Evolutionary conservation across 331 rosid species (phyloP).

Genomic region (Phaseolus coccineus): DNA sequence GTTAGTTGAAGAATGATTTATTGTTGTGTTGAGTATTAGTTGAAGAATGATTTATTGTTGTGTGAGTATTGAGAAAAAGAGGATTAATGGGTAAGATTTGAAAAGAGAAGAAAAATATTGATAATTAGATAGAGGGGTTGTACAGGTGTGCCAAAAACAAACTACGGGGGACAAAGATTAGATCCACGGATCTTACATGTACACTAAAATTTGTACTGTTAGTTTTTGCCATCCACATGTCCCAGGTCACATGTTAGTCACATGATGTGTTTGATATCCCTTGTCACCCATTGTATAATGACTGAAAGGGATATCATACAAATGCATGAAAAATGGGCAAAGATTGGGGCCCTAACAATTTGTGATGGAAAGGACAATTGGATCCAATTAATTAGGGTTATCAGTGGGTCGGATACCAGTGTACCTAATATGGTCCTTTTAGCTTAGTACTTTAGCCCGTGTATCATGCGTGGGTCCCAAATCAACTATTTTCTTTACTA

Average conservation of each 20-base stretch:
- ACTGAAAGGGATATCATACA: slow-evolving; percentile 49
- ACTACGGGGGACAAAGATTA: slow-evolving; percentile 47
- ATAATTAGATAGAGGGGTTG: slow-evolving; percentile 1
- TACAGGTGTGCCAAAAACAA: slow-evolving; percentile 34
- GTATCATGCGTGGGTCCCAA: slow-evolving; percentile 58
- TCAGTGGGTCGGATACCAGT: slow-evolving; percentile 56
- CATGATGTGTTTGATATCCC: slow-evolving; percentile 59
- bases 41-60: too few species aligned
- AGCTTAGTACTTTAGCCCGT: slow-evolving; percentile 52
- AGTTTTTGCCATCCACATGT: slow-evolving; percentile 43
- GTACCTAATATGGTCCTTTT: slow-evolving; percentile 57
- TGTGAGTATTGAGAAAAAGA: background rate
- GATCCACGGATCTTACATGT: slow-evolving; percentile 41
- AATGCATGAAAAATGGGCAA: slow-evolving; percentile 49
- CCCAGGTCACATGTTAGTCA: slow-evolving; percentile 55
- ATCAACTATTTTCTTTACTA: background rate
- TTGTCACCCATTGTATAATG: slow-evolving; percentile 32
- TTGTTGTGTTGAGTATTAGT: background rate
- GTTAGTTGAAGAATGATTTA: background rate
- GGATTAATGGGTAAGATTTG: background rate
- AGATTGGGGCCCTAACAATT: slow-evolving; percentile 54
- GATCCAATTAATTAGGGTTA: slow-evolving; percentile 57
- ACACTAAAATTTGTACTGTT: slow-evolving; percentile 45
- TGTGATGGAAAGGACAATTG: slow-evolving; percentile 52
- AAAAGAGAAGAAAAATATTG: slow-evolving; percentile 4